Evolutionary conservation across 225 moss, liverwort and hornwort species (phyloP).

Genomic region (Climacium dendroides): DNA sequence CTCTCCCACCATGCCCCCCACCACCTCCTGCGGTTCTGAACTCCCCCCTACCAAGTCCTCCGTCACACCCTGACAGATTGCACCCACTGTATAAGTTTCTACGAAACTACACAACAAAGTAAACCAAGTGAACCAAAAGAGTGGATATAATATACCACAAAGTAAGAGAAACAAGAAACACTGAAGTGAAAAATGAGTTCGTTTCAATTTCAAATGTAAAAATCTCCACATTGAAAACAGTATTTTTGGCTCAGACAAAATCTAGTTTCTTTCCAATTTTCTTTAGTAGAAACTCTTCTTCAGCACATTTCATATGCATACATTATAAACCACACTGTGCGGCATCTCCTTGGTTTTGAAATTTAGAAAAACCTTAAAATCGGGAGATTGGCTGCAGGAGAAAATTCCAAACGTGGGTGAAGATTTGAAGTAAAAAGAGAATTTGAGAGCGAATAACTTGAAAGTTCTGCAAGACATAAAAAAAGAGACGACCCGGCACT

Average conservation of each 20-base stretch:
- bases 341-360: neutral
- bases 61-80: slow-evolving; percentile 34
- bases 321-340: neutral
- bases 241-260: neutral
- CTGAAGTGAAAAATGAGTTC: neutral
- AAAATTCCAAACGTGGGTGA: neutral
- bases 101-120: neutral
- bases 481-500: neutral
- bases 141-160: neutral
- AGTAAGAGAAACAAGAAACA: neutral
- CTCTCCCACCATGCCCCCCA: slow-evolving; percentile 87
- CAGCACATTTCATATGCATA: neutral
- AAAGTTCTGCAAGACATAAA: neutral
- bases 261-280: neutral
- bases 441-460: neutral
- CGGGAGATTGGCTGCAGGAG: neutral
- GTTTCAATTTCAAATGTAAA: neutral
- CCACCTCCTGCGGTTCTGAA: slow-evolving; percentile 49
- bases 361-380: neutral
- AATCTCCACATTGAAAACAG: neutral
- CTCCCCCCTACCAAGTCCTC: slow-evolving; percentile 66
- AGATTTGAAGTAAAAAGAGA: neutral
- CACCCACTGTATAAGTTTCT: neutral
- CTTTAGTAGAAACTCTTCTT: neutral
- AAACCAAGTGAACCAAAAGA: neutral